A percentile compares a stretch with the other conserved stretches of the same genome.
Evolutionary conservation across 495 filamentous ascomycete genomes (phyloP).

Genomic region (Neurospora intermedia): DNA sequence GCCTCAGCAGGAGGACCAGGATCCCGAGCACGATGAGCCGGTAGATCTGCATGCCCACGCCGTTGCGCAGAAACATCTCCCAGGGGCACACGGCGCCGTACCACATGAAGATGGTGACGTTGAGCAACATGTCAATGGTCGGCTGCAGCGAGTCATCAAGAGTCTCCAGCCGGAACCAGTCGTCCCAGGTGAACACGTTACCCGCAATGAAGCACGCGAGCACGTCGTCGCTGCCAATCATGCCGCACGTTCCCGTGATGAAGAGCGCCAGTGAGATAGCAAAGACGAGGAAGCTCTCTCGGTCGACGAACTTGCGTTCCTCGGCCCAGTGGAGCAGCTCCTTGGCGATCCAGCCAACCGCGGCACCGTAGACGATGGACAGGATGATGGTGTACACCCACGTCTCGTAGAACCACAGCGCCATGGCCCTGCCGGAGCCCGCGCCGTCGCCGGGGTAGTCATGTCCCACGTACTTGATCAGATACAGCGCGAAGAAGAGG

Average conservation of each 20-base stretch:
- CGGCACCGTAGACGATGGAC: constrained; percentile 65
- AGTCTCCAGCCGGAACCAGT: constrained; percentile 87
- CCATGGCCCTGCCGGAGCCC: constrained; percentile 61
- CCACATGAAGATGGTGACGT: constrained; percentile 83
- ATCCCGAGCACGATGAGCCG: constrained; percentile 69
- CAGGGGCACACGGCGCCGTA: constrained; percentile 84
- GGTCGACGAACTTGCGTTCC: constrained; percentile 70
- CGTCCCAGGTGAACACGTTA: constrained; percentile 82
- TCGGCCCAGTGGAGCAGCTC: constrained; percentile 77
- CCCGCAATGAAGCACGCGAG: constrained; percentile 91
- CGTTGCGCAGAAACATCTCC: constrained; percentile 55
- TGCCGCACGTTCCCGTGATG: constrained; percentile 74
- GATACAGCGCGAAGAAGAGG: constrained; percentile 72
- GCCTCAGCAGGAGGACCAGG: constrained; percentile 68
- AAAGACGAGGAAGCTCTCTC: constrained; percentile 82
- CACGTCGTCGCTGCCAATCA: constrained; percentile 87
- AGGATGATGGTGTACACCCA: constrained; percentile 76
- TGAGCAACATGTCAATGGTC: constrained; percentile 72
- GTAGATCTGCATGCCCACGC: constrained; percentile 57
- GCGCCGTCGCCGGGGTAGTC: constrained; percentile 33
- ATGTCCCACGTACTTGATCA: constrained; percentile 62
- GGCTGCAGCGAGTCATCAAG: constrained; percentile 83
- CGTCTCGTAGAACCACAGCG: constrained; percentile 78
- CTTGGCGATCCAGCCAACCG: constrained; percentile 71
- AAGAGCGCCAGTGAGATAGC: constrained; percentile 50